Conservation (phyloP, 2,329 filamentous ascomycete species). For the Trichoderma endophyticum region DNA sequence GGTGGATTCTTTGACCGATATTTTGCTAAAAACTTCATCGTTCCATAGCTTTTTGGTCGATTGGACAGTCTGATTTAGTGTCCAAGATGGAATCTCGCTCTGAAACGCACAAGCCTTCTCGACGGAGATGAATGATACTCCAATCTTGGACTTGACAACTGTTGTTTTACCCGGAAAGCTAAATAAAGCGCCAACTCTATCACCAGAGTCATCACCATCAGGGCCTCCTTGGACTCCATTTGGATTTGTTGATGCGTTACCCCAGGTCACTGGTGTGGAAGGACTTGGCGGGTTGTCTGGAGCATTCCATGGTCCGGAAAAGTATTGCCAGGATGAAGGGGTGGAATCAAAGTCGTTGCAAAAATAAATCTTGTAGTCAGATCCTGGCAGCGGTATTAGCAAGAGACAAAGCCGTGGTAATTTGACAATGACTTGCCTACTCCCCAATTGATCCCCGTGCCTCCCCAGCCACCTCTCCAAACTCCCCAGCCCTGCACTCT, state of each 20-base stretch:
- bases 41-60: slow-evolving; percentile 45
- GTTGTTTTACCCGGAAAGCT: slow-evolving; percentile 38
- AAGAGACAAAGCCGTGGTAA: neutral
- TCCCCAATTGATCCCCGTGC: slow-evolving; percentile 14
- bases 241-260: slow-evolving; percentile 46
- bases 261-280: slow-evolving; percentile 44
- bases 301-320: slow-evolving; percentile 31
- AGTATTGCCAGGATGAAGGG: slow-evolving; percentile 31
- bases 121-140: slow-evolving; percentile 48
- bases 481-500: slow-evolving; percentile 46
- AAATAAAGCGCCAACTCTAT: slow-evolving; percentile 52
- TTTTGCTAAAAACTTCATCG: slow-evolving; percentile 41
- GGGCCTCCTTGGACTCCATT: slow-evolving; percentile 50
- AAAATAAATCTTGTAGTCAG: slow-evolving; percentile 22
- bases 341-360: slow-evolving; percentile 23
- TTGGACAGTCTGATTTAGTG: slow-evolving; percentile 38
- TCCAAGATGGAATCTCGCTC: slow-evolving; percentile 42
- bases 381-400: neutral
- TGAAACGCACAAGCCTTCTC: slow-evolving; percentile 49
- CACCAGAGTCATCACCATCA: slow-evolving; percentile 49
- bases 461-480: slow-evolving; percentile 29
- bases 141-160: slow-evolving; percentile 47
- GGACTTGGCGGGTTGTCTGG: slow-evolving; percentile 3
- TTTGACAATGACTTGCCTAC: neutral
- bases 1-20: slow-evolving; percentile 34